Conservation (phyloP, 768 basidiomycete species). For the Tulasnella sp. region DNA sequence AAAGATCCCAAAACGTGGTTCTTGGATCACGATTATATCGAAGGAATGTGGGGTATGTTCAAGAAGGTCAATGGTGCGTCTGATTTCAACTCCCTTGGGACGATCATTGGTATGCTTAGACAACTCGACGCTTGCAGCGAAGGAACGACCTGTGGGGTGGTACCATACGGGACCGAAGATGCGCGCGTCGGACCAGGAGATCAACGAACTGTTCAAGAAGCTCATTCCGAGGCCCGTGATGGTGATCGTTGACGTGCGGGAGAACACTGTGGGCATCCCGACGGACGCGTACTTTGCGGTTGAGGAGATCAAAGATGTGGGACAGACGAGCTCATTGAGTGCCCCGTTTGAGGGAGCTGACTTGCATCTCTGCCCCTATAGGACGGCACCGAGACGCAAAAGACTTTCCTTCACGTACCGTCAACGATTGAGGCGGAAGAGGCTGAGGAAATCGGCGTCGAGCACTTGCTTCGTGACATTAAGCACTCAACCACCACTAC, state of each 20-base stretch:
- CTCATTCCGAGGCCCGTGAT: constrained; percentile 84
- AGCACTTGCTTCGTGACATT: constrained; percentile 93
- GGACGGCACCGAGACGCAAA: constrained; percentile 37
- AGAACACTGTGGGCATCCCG: constrained; percentile 82
- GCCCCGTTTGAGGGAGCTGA: background rate
- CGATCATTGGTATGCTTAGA: constrained; percentile 15
- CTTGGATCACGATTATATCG: constrained; percentile 96
- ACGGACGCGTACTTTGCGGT: constrained; percentile 97
- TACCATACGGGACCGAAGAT: constrained; percentile 97
- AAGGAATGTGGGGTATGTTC: constrained; percentile 99
- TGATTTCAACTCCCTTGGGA: background rate
- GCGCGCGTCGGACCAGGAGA: constrained; percentile 93
- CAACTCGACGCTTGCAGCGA: constrained; percentile 42
- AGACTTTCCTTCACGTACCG: constrained; percentile 64
- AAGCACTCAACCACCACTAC: constrained; percentile 93
- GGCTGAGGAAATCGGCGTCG: constrained; percentile 96
- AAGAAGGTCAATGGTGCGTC: constrained; percentile 91
- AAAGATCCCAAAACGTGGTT: constrained; percentile 98
- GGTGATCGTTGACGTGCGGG: constrained; percentile 98
- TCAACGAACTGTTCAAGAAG: constrained; percentile 90
- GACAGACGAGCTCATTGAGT: constrained; percentile 25
- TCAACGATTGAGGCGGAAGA: constrained; percentile 91
- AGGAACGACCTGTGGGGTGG: constrained; percentile 96
- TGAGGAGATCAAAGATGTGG: constrained; percentile 97
- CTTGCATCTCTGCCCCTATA: constrained; percentile 12